Evolutionary conservation across 140 eudicot species (phyloP).

Genomic region (Senecio squalidus): DNA sequence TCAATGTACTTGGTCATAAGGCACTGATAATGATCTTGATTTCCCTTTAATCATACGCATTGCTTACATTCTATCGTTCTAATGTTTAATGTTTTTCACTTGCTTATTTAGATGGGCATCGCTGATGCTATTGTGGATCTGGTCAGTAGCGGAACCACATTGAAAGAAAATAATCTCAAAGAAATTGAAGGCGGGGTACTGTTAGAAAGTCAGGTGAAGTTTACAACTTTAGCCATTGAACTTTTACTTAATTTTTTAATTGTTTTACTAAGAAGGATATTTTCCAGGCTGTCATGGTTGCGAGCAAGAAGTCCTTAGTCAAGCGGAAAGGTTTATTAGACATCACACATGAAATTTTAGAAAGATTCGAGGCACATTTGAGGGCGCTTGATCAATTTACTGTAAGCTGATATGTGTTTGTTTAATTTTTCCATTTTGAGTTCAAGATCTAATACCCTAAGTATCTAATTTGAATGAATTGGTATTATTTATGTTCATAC

Average conservation of each 20-base stretch:
- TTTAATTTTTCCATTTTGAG: neutral
- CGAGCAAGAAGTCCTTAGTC: constrained; percentile 72
- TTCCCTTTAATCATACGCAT: neutral
- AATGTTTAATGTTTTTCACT: neutral
- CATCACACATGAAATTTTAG: constrained; percentile 75
- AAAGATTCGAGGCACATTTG: constrained; percentile 88
- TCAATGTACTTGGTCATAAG: too few species aligned
- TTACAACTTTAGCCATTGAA: neutral
- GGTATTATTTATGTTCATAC: too few species aligned
- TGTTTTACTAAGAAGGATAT: constrained; percentile 2
- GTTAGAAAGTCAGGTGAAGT: constrained; percentile 73
- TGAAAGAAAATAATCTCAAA: constrained; percentile 83
- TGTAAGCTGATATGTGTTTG: constrained; percentile 36
- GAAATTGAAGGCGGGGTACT: constrained; percentile 84
- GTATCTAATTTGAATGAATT: too few species aligned
- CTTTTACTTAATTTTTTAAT: neutral
- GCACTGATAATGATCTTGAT: neutral
- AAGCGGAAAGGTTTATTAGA: constrained; percentile 66
- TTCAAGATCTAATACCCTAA: too few species aligned
- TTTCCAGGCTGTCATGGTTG: constrained; percentile 82
- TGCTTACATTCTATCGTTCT: neutral
- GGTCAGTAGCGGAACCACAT: constrained; percentile 88
- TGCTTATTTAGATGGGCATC: constrained; percentile 68
- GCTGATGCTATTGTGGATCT: constrained; percentile 97
- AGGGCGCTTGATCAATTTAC: constrained; percentile 70